phyloP scores from a whole-genome alignment of 805 yeast species.

The Zygosaccharomyces bailii region DNA sequence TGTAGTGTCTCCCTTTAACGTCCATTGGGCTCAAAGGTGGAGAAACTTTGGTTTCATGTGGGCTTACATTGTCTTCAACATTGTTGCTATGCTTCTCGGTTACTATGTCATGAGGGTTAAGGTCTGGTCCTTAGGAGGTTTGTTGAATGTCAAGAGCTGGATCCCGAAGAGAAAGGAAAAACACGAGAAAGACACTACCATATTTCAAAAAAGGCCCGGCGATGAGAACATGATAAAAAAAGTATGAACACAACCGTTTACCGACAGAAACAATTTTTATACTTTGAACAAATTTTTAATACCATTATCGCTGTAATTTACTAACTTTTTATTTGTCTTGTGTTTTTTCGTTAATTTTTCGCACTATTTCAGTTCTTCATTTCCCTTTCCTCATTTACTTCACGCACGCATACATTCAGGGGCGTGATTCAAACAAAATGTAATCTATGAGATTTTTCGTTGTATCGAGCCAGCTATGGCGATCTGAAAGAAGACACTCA shows the following conservation, averaged over 20 bases:
- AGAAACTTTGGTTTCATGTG: constrained; percentile 60
- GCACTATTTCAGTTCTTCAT: too few relatives aligned
- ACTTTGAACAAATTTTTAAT: not conserved
- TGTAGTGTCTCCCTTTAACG: constrained; percentile 47
- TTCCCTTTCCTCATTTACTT: too few relatives aligned
- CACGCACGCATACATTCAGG: too few relatives aligned
- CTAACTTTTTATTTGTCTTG: too few relatives aligned
- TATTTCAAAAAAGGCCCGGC: constrained; percentile 40
- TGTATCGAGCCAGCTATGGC: too few relatives aligned
- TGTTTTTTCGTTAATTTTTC: too few relatives aligned
- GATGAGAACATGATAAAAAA: constrained; percentile 38
- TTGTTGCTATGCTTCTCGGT: constrained; percentile 38
- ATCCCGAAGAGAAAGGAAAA: constrained; percentile 43
- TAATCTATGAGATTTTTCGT: too few relatives aligned
- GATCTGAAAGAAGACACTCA: too few relatives aligned
- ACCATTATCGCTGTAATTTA: constrained; percentile 31
- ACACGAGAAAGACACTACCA: constrained; percentile 46
- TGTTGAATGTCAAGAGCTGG: constrained; percentile 41
- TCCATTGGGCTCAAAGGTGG: constrained; percentile 51
- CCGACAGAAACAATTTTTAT: too few relatives aligned
- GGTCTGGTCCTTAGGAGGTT: constrained; percentile 36
- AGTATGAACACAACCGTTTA: constrained; percentile 7
- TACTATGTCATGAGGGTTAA: constrained; percentile 40
- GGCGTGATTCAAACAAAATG: too few relatives aligned
- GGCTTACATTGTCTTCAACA: constrained; percentile 42